Base-by-base conservation (phyloP, 1,284 basidiomycete species). In the Ganoderma meredithae region DNA sequence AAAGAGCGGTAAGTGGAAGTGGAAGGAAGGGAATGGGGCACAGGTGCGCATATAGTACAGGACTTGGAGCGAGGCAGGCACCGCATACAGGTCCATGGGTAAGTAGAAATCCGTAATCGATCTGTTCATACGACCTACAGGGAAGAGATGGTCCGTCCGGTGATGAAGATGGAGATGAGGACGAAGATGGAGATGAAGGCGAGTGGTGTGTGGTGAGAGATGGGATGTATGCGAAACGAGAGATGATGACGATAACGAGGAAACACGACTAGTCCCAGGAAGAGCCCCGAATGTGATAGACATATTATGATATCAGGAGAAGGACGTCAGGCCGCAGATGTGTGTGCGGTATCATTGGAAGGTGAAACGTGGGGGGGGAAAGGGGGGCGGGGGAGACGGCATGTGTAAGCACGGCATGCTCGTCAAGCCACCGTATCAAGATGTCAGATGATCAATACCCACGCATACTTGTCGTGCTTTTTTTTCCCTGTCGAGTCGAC, bases 371-470 rank as follows among this genome's bases (percentile, higher is more conserved):
- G 55, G 58, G 6, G 33, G 56, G n/a, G 5, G 44, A 22, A 10
- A n/a, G 22, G 25, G 22, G 39, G 36, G 36, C 22, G 41, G 39
- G 27, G 25, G 22, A 41, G 56, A 12, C 12, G 25, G 19, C 19
- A 9, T 10, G n/a, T n/a, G n/a, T n/a, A n/a, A n/a, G n/a, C n/a
- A 22, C 8, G 12, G 36, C 58, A 60, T 60, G 58, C 43, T 39
- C 39, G 58, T 60, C 58, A n/a, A 41, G 58, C 12, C 58, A 60
- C 39, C 39, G 39, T 41, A 60, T 27, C 39, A 15, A 15, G 58
- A 60, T 41, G 58, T 60, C 58, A 60, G 39, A 60, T 60, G 58
- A 60, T 60, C n/a, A n/a, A n/a, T n/a, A n/a, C n/a, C n/a, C n/a
- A n/a, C n/a, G n/a, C n/a, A n/a, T n/a, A n/a, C n/a, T n/a, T n/a